Evolutionary conservation across 176 grass and related monocot genomes (phyloP).

Genomic region (Metroxylon sagu): DNA sequence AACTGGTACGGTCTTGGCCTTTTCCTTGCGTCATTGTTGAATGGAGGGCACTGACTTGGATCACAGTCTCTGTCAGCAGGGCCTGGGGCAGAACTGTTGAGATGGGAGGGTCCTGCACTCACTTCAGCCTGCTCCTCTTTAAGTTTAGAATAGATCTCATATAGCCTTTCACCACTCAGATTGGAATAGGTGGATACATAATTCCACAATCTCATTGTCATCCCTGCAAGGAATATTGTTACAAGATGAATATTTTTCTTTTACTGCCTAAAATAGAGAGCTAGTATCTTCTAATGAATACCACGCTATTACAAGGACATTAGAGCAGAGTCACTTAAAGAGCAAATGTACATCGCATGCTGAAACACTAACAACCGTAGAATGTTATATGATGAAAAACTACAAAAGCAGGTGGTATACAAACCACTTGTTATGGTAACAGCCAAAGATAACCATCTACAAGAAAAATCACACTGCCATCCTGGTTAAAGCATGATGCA

Average conservation of each 20-base stretch:
- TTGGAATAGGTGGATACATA: slow-evolving; percentile 93
- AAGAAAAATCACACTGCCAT: no score
- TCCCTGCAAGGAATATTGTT: slow-evolving; percentile 43
- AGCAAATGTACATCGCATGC: no score
- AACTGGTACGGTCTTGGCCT: slow-evolving; percentile 58
- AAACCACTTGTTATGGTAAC: no score
- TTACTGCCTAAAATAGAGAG: neutral
- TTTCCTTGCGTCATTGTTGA: slow-evolving; percentile 38
- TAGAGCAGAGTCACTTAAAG: no score
- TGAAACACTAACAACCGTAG: no score
- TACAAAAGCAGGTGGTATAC: no score
- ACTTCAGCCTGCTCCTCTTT: slow-evolving; percentile 80
- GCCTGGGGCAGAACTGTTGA: slow-evolving; percentile 37
- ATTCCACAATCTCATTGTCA: slow-evolving; percentile 93
- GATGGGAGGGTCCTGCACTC: slow-evolving; percentile 73
- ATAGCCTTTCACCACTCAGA: slow-evolving; percentile 70
- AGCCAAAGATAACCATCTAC: no score
- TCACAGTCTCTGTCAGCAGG: slow-evolving; percentile 31
- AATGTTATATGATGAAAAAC: no score
- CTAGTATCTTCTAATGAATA: no score
- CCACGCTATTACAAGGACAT: no score
- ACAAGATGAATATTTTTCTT: no score
- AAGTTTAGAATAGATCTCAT: slow-evolving; percentile 83
- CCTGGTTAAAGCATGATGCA: no score
- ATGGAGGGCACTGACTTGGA: slow-evolving; percentile 50